These are phyloP conservation scores for Bidens hawaiensis DNA, from an alignment of 140 eudicot species.

Conservation along the genomic window DNA sequence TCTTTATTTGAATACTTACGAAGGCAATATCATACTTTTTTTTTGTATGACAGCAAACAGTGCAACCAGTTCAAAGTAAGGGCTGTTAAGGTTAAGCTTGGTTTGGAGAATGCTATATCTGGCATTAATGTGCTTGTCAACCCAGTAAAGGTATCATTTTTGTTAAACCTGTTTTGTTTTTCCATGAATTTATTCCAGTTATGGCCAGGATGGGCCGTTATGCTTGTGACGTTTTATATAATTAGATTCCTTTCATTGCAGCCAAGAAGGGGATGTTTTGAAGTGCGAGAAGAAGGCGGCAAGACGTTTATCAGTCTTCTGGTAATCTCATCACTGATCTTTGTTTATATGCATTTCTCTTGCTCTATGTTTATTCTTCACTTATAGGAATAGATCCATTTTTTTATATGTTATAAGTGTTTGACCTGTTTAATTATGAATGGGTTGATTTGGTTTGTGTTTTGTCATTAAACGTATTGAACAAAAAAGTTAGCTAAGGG, in stretches of 20 bases:
- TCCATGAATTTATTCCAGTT: background rate
- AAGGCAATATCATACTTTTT: no score
- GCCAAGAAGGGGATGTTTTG: slow-evolving; percentile 95
- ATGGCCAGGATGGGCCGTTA: background rate
- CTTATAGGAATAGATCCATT: background rate
- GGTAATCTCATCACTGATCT: slow-evolving; percentile 28
- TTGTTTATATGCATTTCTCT: background rate
- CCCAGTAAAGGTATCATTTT: slow-evolving; percentile 56
- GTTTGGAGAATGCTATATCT: slow-evolving; percentile 48
- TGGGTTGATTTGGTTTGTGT: background rate
- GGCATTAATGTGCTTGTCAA: slow-evolving; percentile 69
- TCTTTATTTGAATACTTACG: no score
- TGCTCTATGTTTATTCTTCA: no score
- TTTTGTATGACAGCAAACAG: slow-evolving; percentile 46
- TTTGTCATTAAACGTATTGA: no score
- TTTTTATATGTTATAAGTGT: background rate
- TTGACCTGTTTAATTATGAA: background rate
- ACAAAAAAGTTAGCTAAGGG: no score
- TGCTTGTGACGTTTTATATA: background rate
- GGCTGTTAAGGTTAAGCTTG: slow-evolving; percentile 60
- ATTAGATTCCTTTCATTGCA: slow-evolving; percentile 6
- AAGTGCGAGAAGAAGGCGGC: slow-evolving; percentile 71
- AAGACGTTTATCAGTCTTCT: slow-evolving; percentile 63
- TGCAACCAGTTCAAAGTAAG: slow-evolving; percentile 61
- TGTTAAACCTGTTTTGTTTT: background rate